Percentiles rank a stretch among this genome's conserved stretches.
These are phyloP conservation scores for Coemansia sp. DNA, from an alignment of 192 early-diverging fungal genomes.

Conservation along the genomic window DNA sequence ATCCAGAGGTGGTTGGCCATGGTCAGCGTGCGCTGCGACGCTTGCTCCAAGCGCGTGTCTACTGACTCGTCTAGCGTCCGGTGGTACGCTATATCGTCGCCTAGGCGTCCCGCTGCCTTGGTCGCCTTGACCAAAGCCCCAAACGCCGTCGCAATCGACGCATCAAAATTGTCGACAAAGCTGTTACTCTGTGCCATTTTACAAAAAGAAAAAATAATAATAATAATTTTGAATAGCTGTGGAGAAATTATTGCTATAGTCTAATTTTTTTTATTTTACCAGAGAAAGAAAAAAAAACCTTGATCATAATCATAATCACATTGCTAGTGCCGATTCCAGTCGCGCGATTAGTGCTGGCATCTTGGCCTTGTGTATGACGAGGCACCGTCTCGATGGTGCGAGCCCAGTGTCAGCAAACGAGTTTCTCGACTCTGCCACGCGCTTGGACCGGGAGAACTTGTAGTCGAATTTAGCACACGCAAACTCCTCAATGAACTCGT, in stretches of 20 bases:
- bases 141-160: slow-evolving; percentile 29
- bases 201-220: slow-evolving; percentile 5
- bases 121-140: slow-evolving; percentile 62
- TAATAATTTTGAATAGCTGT: not conserved
- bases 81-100: slow-evolving; percentile 65
- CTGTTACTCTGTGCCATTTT: not conserved
- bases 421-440: slow-evolving; percentile 74
- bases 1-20: slow-evolving; percentile 39
- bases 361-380: slow-evolving; percentile 64
- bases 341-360: slow-evolving; percentile 20
- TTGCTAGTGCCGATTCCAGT: slow-evolving; percentile 20
- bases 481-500: slow-evolving; percentile 85
- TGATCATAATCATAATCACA: slow-evolving; percentile 11
- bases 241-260: not conserved
- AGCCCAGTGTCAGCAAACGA: slow-evolving; percentile 88
- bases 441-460: slow-evolving; percentile 70
- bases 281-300: not conserved
- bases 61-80: slow-evolving; percentile 65
- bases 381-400: slow-evolving; percentile 66
- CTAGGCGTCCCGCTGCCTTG: slow-evolving; percentile 62
- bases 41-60: slow-evolving; percentile 37
- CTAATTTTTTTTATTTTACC: not conserved
- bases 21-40: slow-evolving; percentile 30
- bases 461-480: slow-evolving; percentile 80
- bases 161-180: slow-evolving; percentile 35